Evolutionary conservation across 805 yeast genomes (phyloP).

Genomic region (Metschnikowia cerradonensis): DNA sequence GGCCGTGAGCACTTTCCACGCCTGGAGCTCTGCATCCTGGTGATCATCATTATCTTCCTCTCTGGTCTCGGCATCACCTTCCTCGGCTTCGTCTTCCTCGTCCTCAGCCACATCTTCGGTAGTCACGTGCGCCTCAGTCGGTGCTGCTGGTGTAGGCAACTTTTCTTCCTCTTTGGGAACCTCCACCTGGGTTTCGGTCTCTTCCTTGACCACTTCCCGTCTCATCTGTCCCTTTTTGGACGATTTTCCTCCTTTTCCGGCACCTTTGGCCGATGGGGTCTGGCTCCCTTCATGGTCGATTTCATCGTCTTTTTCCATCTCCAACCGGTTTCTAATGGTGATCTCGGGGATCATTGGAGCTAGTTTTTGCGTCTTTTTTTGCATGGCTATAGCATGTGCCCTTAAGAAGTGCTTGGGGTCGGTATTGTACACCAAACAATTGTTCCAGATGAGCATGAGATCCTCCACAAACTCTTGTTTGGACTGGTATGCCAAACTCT

Average conservation of each 20-base stretch:
- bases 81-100: constrained; percentile 43
- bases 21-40: constrained; percentile 69
- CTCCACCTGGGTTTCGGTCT: constrained; percentile 11
- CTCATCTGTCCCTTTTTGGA: constrained; percentile 41
- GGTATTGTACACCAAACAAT: constrained; percentile 87
- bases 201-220: constrained; percentile 32
- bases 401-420: constrained; percentile 91
- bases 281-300: constrained; percentile 20
- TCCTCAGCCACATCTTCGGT: constrained; percentile 34
- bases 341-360: constrained; percentile 89
- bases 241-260: constrained; percentile 28
- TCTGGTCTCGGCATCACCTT: constrained; percentile 19
- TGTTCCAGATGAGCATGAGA: constrained; percentile 90
- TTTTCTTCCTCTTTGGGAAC: background rate
- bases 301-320: constrained; percentile 62
- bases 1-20: constrained; percentile 83
- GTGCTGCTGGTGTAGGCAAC: constrained; percentile 12
- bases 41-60: constrained; percentile 52
- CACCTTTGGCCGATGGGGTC: constrained; percentile 21
- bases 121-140: constrained; percentile 7
- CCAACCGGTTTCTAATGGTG: constrained; percentile 65
- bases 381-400: constrained; percentile 94
- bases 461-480: constrained; percentile 94
- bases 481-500: constrained; percentile 73
- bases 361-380: constrained; percentile 72